A percentile compares a stretch with the other conserved stretches of the same genome.
Evolutionary conservation across 116 monocot species (phyloP).

Genomic region (Dioscorea cayenensis): DNA sequence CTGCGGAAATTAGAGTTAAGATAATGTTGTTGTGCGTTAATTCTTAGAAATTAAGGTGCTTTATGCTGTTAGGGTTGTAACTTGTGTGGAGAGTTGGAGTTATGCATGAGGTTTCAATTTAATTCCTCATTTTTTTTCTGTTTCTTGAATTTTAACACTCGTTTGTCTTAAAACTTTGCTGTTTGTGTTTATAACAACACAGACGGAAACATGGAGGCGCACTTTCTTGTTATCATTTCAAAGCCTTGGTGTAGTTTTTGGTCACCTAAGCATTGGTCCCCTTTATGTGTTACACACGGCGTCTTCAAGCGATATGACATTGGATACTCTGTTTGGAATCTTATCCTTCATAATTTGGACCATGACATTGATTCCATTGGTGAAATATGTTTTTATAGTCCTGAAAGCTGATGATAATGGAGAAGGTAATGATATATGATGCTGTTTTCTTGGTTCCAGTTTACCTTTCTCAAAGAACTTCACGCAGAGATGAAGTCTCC

Average conservation of each 20-base stretch:
- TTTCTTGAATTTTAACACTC: no score
- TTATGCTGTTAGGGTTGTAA: no score
- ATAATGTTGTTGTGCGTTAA: no score
- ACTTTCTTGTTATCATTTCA: constrained; percentile 16
- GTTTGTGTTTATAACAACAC: background rate
- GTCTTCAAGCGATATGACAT: background rate
- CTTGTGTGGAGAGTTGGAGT: no score
- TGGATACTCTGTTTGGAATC: constrained; percentile 13
- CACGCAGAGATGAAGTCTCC: no score
- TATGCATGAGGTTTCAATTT: background rate
- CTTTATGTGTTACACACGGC: constrained; percentile 14
- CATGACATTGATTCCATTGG: constrained; percentile 18
- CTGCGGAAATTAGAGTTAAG: no score
- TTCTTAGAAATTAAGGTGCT: no score
- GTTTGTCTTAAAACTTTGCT: background rate
- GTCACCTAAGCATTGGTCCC: constrained; percentile 27
- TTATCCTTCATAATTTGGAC: constrained; percentile 27
- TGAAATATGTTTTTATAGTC: constrained; percentile 21
- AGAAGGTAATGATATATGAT: constrained; percentile 14
- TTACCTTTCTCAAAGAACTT: background rate
- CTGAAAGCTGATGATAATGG: constrained; percentile 27
- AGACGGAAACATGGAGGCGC: constrained; percentile 12
- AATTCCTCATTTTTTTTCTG: background rate
- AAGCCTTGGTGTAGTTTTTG: constrained; percentile 29
- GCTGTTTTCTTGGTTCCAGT: background rate